Percentiles rank a stretch among this genome's conserved stretches.
Conservation (phyloP, 1,139 yeast species). For the Protomyces pachydermus region DNA sequence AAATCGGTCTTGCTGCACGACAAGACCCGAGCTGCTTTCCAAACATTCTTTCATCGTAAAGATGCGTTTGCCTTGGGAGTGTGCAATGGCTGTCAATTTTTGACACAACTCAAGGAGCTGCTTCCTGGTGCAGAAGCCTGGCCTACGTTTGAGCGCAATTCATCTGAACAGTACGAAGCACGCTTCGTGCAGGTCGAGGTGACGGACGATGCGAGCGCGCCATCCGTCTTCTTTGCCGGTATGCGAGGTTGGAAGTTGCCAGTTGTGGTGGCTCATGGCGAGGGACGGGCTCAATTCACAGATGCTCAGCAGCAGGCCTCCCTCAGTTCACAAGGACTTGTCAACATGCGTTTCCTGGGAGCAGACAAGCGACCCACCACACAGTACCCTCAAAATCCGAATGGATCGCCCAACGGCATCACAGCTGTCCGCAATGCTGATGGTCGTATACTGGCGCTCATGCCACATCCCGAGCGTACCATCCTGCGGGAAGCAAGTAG, state of each 20-base stretch:
- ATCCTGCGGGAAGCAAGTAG: constrained; percentile 82
- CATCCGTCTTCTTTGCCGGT: constrained; percentile 73
- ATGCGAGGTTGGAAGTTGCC: constrained; percentile 93
- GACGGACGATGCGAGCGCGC: constrained; percentile 50
- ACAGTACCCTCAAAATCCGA: constrained; percentile 88
- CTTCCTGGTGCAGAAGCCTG: constrained; percentile 95
- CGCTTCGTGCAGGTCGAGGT: constrained; percentile 88
- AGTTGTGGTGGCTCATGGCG: constrained; percentile 98
- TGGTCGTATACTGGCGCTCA: constrained; percentile 95
- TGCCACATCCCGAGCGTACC: constrained; percentile 99
- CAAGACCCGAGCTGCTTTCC: constrained; percentile 68
- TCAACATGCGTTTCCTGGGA: constrained; percentile 75
- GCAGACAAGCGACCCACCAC: constrained; percentile 82
- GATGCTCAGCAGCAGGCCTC: constrained; percentile 46
- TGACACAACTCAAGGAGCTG: constrained; percentile 77
- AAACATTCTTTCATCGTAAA: constrained; percentile 72
- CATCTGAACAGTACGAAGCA: constrained; percentile 93
- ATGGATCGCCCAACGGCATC: constrained; percentile 90
- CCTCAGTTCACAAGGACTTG: constrained; percentile 45
- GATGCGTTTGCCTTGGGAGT: constrained; percentile 99
- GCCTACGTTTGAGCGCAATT: constrained; percentile 93
- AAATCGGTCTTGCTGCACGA: constrained; percentile 89
- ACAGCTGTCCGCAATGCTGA: constrained; percentile 86
- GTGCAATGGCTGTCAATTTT: constrained; percentile 97
- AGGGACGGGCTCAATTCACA: constrained; percentile 80